Conservation (phyloP, 257 asterid species). For the Solanum medicagineum region DNA sequence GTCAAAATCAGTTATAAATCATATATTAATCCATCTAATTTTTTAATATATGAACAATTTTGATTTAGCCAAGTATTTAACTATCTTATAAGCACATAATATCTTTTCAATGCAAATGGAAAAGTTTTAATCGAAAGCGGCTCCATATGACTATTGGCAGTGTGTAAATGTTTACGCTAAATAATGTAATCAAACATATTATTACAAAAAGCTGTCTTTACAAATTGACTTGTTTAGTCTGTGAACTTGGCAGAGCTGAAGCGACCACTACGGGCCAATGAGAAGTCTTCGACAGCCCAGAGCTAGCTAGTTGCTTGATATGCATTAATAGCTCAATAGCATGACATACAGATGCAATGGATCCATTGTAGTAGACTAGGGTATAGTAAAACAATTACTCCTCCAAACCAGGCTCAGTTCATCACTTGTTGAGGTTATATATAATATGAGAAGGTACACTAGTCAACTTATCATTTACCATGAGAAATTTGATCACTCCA, state of each 20-base stretch:
- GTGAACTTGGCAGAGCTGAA: not conserved
- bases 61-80: no score
- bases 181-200: not conserved
- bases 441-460: not conserved
- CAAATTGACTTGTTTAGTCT: not conserved
- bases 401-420: not conserved
- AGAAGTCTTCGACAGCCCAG: not conserved
- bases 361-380: not conserved
- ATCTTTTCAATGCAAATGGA: not conserved
- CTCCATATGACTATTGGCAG: not conserved
- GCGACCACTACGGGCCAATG: not conserved
- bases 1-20: no score
- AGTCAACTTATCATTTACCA: not conserved
- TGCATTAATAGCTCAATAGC: not conserved
- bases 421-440: not conserved
- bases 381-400: not conserved
- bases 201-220: not conserved
- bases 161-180: not conserved
- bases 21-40: no score
- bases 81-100: no score
- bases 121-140: not conserved
- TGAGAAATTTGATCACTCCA: not conserved
- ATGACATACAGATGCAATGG: not conserved
- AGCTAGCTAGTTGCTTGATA: not conserved
- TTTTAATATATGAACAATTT: no score